A percentile compares a stretch with the other conserved stretches of the same genome.
phyloP scores from a whole-genome alignment of 257 asterid genomes.

The Solanum chmielewskii region DNA sequence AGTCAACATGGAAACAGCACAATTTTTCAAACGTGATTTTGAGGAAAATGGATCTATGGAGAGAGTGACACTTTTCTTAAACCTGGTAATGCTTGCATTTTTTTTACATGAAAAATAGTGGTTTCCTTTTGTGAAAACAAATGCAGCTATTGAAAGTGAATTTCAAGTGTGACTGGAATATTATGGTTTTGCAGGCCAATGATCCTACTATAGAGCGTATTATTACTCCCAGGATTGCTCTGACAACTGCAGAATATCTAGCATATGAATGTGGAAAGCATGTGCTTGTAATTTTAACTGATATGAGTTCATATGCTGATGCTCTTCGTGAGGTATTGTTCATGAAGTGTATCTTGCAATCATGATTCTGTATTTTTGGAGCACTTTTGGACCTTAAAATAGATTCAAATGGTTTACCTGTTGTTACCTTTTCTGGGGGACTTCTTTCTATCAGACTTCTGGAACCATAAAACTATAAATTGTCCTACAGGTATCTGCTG shows the following conservation, averaged over 20 bases:
- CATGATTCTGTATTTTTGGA: background rate
- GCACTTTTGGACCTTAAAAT: background rate
- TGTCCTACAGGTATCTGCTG: constrained; percentile 78
- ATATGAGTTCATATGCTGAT: constrained; percentile 99
- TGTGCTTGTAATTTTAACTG: constrained; percentile 96
- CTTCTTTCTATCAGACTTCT: background rate
- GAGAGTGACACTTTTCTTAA: constrained; percentile 92
- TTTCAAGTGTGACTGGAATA: background rate
- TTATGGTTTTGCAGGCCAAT: constrained; percentile 58
- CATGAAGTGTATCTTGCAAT: background rate
- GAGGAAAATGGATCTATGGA: constrained; percentile 99
- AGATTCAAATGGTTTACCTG: background rate
- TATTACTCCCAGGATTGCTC: constrained; percentile 95
- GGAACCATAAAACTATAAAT: background rate
- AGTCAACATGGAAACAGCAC: constrained; percentile 99
- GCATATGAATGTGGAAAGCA: constrained; percentile 98
- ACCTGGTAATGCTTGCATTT: constrained; percentile 45
- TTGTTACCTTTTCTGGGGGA: background rate
- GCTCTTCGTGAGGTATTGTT: constrained; percentile 96
- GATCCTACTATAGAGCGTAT: constrained; percentile 97
- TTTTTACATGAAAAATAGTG: background rate
- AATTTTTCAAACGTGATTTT: constrained; percentile 95
- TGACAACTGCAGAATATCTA: constrained; percentile 91
- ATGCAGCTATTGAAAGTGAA: background rate
- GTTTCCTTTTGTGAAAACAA: background rate